These are phyloP conservation scores for Monosporascus sp. DNA, from an alignment of 2,329 filamentous ascomycete species.

Conservation along the genomic window DNA sequence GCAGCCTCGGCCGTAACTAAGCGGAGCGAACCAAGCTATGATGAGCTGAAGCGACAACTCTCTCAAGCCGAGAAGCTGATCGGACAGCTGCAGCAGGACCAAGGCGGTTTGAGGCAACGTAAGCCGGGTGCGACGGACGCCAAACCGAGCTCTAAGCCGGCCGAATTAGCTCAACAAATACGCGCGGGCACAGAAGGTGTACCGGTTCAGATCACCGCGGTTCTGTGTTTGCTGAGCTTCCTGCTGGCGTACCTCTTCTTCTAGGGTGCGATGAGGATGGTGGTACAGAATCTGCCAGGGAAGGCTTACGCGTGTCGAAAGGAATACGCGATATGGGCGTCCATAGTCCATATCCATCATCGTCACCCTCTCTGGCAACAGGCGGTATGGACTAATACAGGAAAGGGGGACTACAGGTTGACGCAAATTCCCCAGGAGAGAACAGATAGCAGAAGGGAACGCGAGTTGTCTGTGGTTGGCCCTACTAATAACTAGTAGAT, in stretches of 20 bases:
- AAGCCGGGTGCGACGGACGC: constrained; percentile 57
- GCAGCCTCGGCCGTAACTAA: constrained; percentile 45
- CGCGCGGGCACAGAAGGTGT: constrained; percentile 68
- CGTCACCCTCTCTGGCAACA: not conserved
- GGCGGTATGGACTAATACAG: not conserved
- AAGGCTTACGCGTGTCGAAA: not conserved
- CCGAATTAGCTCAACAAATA: constrained; percentile 48
- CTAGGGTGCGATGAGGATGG: constrained; percentile 37
- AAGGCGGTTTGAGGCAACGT: constrained; percentile 68
- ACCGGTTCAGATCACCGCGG: constrained; percentile 76
- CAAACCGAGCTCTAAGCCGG: constrained; percentile 33
- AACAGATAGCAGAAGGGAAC: not conserved
- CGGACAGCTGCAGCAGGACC: constrained; percentile 59
- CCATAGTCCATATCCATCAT: too few species aligned
- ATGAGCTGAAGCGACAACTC: constrained; percentile 68
- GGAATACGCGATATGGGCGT: not conserved
- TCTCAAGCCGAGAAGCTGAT: constrained; percentile 71
- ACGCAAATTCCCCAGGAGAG: not conserved
- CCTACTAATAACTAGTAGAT: not conserved
- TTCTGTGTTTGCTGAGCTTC: constrained; percentile 84
- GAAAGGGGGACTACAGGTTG: not conserved
- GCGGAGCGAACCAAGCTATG: constrained; percentile 33
- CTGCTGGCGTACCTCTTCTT: constrained; percentile 95
- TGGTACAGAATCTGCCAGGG: constrained; percentile 4
- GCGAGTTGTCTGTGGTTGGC: not conserved